Percentiles rank a stretch among this genome's conserved stretches.
phyloP scores from a whole-genome alignment of 83 land plant genomes.

The Picea engelmannii region DNA sequence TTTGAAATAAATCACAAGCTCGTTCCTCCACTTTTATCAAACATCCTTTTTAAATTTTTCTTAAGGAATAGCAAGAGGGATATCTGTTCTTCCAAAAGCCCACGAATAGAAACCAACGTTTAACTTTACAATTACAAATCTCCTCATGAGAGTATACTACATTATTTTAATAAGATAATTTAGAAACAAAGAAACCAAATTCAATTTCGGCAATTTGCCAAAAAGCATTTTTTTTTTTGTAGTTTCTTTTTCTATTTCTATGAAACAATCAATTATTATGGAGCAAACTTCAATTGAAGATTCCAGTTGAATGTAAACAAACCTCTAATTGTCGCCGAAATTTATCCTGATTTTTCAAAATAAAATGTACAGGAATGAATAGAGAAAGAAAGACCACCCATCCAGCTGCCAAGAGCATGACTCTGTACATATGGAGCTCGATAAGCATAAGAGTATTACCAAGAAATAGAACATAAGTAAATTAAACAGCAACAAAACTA shows the following conservation, averaged over 20 bases:
- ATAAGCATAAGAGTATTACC: conserved; percentile 4
- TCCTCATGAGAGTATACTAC: neutral
- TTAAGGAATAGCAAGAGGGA: too few species aligned
- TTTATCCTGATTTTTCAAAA: conserved; percentile 70
- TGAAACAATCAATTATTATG: neutral
- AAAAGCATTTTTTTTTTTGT: neutral
- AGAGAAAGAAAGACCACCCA: conserved; percentile 87
- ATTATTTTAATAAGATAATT: neutral
- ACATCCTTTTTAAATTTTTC: too few species aligned
- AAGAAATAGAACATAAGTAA: neutral
- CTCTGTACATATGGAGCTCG: conserved; percentile 44
- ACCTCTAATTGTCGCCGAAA: conserved; percentile 81
- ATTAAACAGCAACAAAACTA: neutral
- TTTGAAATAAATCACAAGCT: too few species aligned
- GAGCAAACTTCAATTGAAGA: neutral
- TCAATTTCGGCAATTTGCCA: too few species aligned
- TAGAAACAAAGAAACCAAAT: neutral
- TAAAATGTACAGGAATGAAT: conserved; percentile 73
- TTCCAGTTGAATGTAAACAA: conserved; percentile 10
- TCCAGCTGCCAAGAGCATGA: conserved; percentile 64
- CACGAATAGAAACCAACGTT: neutral
- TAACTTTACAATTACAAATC: neutral
- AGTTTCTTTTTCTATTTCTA: neutral
- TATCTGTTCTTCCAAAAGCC: neutral
- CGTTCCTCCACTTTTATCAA: too few species aligned